Percentiles rank a stretch among this genome's conserved stretches.
Conservation (phyloP, 106 monocot genomes). For the Dioscorea zingiberensis region DNA sequence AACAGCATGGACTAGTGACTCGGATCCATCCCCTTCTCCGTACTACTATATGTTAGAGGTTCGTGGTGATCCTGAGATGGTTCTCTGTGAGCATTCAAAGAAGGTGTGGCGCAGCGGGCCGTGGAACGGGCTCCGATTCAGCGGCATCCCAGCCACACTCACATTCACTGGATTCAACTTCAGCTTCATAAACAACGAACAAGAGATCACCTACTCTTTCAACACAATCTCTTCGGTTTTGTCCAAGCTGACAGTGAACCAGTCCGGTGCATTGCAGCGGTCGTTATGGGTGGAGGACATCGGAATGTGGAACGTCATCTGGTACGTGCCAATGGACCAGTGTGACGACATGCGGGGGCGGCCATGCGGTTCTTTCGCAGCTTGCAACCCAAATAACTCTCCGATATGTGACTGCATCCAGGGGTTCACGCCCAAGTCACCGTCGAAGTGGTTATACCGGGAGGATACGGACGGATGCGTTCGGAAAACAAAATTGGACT, state of each 20-base stretch:
- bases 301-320: constrained; percentile 10
- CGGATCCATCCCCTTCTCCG: too few relatives aligned
- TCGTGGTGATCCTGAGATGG: too few relatives aligned
- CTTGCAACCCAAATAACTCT: constrained; percentile 12
- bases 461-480: constrained; percentile 21
- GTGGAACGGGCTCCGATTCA: too few relatives aligned
- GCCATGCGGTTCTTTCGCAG: constrained; percentile 26
- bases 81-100: too few relatives aligned
- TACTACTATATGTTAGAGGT: too few relatives aligned
- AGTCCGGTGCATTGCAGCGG: not conserved
- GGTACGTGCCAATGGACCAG: constrained; percentile 8
- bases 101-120: too few relatives aligned
- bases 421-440: constrained; percentile 16
- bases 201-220: constrained; percentile 7
- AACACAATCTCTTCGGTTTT: not conserved
- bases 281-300: not conserved
- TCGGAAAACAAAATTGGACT: constrained; percentile 23
- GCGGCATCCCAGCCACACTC: too few relatives aligned
- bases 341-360: constrained; percentile 9
- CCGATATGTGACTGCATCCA: constrained; percentile 17
- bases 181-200: not conserved
- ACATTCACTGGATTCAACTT: too few relatives aligned
- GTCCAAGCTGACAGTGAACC: constrained; percentile 1
- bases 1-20: too few relatives aligned
- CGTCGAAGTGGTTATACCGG: constrained; percentile 12